Evolutionary conservation across 495 filamentous ascomycete genomes (phyloP).

Genomic region (Tuber aestivum): DNA sequence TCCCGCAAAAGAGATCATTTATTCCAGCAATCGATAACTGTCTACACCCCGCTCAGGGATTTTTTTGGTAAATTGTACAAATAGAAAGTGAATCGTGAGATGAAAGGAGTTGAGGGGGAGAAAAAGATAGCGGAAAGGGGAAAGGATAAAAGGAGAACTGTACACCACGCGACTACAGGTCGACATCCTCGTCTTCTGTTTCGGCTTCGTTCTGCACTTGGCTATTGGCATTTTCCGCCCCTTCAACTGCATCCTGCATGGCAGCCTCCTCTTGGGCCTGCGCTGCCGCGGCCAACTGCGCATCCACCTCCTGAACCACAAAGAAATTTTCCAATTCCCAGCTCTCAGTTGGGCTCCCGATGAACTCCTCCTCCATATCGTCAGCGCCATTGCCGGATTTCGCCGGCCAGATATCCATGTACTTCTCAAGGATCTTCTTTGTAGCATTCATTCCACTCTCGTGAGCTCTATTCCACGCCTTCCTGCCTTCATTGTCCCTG

Average conservation of each 20-base stretch:
- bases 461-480: conserved; percentile 1
- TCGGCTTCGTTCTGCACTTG: background rate
- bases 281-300: background rate
- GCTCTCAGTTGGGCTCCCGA: background rate
- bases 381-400: background rate
- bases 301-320: background rate
- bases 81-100: background rate
- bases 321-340: background rate
- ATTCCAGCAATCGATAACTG: background rate
- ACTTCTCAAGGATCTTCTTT: background rate
- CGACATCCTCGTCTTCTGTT: background rate
- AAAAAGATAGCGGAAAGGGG: background rate
- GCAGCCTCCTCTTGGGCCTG: background rate
- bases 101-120: background rate
- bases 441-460: background rate
- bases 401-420: background rate
- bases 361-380: background rate
- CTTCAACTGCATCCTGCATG: background rate
- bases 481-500: background rate
- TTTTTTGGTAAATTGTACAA: conserved; percentile 3
- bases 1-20: background rate
- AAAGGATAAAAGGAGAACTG: background rate
- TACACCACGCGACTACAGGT: background rate
- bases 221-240: background rate
- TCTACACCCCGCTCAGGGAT: background rate